These are phyloP conservation scores for Kockiozyma suomiensis DNA, from an alignment of 805 yeast genomes.

Conservation along the genomic window DNA sequence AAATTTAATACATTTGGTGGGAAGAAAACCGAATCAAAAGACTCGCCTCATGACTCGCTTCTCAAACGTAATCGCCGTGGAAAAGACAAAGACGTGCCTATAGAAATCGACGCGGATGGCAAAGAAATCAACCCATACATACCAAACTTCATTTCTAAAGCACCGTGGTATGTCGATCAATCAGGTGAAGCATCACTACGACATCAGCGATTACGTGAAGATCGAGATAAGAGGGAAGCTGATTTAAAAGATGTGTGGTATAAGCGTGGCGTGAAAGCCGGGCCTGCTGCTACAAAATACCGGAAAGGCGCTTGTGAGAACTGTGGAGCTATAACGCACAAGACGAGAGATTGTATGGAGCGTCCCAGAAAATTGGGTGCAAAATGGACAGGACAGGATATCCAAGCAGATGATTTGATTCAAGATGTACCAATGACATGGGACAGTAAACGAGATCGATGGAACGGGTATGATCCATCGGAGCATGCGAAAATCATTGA, in stretches of 20 bases:
- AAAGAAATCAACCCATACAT: constrained; percentile 44
- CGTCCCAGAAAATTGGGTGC: constrained; percentile 52
- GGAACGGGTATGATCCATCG: constrained; percentile 74
- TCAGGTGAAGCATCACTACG: constrained; percentile 36
- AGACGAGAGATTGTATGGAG: constrained; percentile 59
- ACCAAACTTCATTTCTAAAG: constrained; percentile 41
- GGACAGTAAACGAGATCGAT: constrained; percentile 75
- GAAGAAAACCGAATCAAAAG: not conserved
- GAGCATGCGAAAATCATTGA: constrained; percentile 59
- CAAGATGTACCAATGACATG: constrained; percentile 47
- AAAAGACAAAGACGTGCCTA: constrained; percentile 21
- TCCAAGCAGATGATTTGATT: constrained; percentile 38
- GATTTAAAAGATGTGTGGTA: constrained; percentile 39
- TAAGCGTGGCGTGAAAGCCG: constrained; percentile 40
- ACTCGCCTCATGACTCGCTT: not conserved
- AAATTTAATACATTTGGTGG: constrained; percentile 12
- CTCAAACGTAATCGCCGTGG: constrained; percentile 5
- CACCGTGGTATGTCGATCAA: constrained; percentile 42
- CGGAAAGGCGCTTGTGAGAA: constrained; percentile 54
- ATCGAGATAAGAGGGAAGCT: constrained; percentile 27
- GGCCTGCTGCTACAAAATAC: constrained; percentile 41
- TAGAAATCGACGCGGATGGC: constrained; percentile 43
- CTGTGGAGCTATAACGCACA: constrained; percentile 59
- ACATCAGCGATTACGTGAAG: constrained; percentile 38
- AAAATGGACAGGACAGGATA: constrained; percentile 42